Percentiles rank a stretch among this genome's conserved stretches.
These are phyloP conservation scores for Lasiosphaeriaceae sp. DNA, from an alignment of 495 filamentous ascomycete genomes.

Conservation along the genomic window DNA sequence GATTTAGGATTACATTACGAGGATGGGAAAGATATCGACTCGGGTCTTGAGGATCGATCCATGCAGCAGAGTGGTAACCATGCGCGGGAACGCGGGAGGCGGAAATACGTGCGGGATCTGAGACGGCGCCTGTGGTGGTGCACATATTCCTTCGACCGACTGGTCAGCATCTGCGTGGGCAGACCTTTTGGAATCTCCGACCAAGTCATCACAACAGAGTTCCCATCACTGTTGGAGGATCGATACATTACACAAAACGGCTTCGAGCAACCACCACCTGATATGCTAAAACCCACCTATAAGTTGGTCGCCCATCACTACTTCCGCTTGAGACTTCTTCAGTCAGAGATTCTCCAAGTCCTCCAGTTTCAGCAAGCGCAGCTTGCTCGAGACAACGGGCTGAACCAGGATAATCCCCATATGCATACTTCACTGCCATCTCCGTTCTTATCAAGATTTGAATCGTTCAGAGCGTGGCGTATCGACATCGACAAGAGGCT, in stretches of 20 bases:
- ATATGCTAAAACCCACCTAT: conserved; percentile 61
- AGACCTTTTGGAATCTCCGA: conserved; percentile 91
- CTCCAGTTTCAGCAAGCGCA: conserved; percentile 84
- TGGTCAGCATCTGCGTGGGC: conserved; percentile 89
- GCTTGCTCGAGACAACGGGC: conserved; percentile 51
- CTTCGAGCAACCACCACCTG: conserved; percentile 52
- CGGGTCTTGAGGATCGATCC: conserved; percentile 14
- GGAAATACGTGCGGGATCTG: conserved; percentile 84
- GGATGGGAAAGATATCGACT: conserved; percentile 67
- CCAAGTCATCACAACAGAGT: conserved; percentile 90
- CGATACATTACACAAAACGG: conserved; percentile 79
- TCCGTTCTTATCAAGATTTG: conserved; percentile 78
- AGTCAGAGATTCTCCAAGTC: conserved; percentile 94
- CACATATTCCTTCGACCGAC: conserved; percentile 87
- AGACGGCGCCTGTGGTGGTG: conserved; percentile 94
- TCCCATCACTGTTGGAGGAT: conserved; percentile 84
- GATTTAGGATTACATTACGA: conserved; percentile 93
- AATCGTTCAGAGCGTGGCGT: conserved; percentile 84
- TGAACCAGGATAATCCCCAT: conserved; percentile 60
- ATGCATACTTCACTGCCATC: conserved; percentile 77
- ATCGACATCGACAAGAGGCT: conserved; percentile 80
- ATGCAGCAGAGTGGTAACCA: conserved; percentile 23
- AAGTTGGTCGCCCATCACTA: conserved; percentile 90
- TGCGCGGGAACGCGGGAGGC: conserved; percentile 59
- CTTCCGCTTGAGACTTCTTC: conserved; percentile 82